Base-by-base conservation (phyloP, 164 flowering plant species). In the Platanus orientalis region DNA sequence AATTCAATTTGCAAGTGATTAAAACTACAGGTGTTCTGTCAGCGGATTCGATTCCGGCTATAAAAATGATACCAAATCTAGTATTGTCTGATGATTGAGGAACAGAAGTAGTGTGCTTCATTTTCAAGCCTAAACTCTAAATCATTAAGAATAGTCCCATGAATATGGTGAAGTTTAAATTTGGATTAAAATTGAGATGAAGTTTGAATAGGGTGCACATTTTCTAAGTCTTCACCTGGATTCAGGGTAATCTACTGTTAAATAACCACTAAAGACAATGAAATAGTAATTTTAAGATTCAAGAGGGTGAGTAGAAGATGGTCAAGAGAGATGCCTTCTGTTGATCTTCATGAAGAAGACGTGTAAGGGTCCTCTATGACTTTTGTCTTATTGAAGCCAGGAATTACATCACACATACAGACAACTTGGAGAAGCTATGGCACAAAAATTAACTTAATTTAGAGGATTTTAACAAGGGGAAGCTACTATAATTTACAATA, bases 81-180 rank as follows among this genome's bases (percentile, higher is more conserved):
- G 25, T 23, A 47, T 68, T 73, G 75, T 67, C 62, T 60, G 56
- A 73, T 64, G 73, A 69, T 36, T 50, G 66, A 62, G 74, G 52
- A 75, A 78, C 78, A 63, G 26, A 24, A 61, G 39, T 28, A 6
- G 45, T 53, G 60, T 50, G 54, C 73, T 74, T 72, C 73, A 25
- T 44, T 44, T 44, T 44, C 49, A 44, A 44, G 49, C 4, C 5
- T 44, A 11, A 17, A 12, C 1, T 2, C 3, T 1, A 2, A 4
- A 44, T 42, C 67, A 63, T 70, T 67, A n/a, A 75, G 2, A 39
- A 19, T 32, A 28, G 28, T 9, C 0, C 28, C 2, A 58, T 11
- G 50, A 50, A 50, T 34, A 26, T 14, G n/a, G 29, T 34, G 17
- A n/a, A 20, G 26, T 5, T 44, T 44, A 44, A 12, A 2, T 44